Conservation (phyloP, 73 alveolate species). For the Blepharisma japonicum region DNA sequence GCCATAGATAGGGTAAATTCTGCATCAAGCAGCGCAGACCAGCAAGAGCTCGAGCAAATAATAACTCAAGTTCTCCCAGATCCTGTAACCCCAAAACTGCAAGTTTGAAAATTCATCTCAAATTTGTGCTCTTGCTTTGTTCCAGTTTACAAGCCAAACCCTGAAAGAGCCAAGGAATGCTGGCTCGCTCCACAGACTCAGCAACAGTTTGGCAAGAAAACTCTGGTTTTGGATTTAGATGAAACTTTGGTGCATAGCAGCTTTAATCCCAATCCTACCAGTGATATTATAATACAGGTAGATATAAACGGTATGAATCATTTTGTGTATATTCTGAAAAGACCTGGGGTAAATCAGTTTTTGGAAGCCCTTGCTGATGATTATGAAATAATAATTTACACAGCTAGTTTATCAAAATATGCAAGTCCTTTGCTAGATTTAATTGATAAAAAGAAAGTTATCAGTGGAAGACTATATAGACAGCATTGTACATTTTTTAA, state of each 20-base stretch:
- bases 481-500: slow-evolving; percentile 67
- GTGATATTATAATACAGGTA: slow-evolving; percentile 26
- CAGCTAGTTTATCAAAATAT: slow-evolving; percentile 71
- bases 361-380: slow-evolving; percentile 49
- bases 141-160: slow-evolving; percentile 45
- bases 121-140: slow-evolving; percentile 37
- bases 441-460: slow-evolving; percentile 53
- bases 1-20: too few relatives aligned
- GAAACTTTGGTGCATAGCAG: slow-evolving; percentile 37
- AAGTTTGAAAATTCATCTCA: slow-evolving; percentile 34
- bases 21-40: too few relatives aligned
- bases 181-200: not conserved
- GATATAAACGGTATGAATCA: slow-evolving; percentile 27
- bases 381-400: slow-evolving; percentile 61
- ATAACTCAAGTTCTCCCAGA: too few relatives aligned
- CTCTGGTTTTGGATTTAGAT: slow-evolving; percentile 34
- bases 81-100: slow-evolving; percentile 32
- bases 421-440: slow-evolving; percentile 75
- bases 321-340: slow-evolving; percentile 21
- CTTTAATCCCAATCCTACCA: slow-evolving; percentile 14
- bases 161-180: slow-evolving; percentile 32
- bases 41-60: too few relatives aligned
- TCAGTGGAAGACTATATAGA: slow-evolving; percentile 58
- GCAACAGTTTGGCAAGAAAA: slow-evolving; percentile 15
- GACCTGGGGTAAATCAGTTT: slow-evolving; percentile 65